A percentile compares a stretch with the other conserved stretches of the same genome.
Evolutionary conservation across 169 alveolate genomes (phyloP).

Genomic region (Plasmodium adleri): DNA sequence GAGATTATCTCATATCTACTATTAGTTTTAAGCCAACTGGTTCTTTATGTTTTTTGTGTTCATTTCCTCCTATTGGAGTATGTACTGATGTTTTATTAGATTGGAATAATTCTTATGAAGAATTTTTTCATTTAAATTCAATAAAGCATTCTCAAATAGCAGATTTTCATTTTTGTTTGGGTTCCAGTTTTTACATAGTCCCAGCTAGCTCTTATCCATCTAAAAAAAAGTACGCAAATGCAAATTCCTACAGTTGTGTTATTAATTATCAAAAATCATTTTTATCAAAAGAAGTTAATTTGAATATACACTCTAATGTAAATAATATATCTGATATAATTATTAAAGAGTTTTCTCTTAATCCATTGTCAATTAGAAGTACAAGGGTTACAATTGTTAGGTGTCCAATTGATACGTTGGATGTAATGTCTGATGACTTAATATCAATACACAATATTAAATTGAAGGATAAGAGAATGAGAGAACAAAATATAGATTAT

Average conservation of each 20-base stretch:
- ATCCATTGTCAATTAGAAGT: slow-evolving; percentile 59
- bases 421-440: slow-evolving; percentile 18
- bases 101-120: slow-evolving; percentile 89
- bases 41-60: slow-evolving; percentile 86
- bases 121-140: slow-evolving; percentile 81
- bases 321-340: slow-evolving; percentile 75
- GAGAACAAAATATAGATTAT: not conserved
- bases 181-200: slow-evolving; percentile 87
- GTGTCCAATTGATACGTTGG: slow-evolving; percentile 40
- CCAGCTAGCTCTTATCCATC: slow-evolving; percentile 91
- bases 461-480: no score
- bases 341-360: slow-evolving; percentile 53
- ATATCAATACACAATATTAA: slow-evolving; percentile 12
- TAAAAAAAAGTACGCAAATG: slow-evolving; percentile 78
- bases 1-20: slow-evolving; percentile 88
- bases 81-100: slow-evolving; percentile 90
- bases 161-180: slow-evolving; percentile 86
- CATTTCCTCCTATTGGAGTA: slow-evolving; percentile 88
- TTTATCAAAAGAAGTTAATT: slow-evolving; percentile 81
- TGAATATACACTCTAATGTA: slow-evolving; percentile 84
- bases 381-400: slow-evolving; percentile 39
- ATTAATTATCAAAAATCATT: slow-evolving; percentile 88
- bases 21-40: slow-evolving; percentile 90
- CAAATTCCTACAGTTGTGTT: slow-evolving; percentile 80
- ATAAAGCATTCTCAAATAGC: slow-evolving; percentile 82